Conservation (phyloP, 2,329 filamentous ascomycete species). For the Stagonosporopsis chrysanthemi region DNA sequence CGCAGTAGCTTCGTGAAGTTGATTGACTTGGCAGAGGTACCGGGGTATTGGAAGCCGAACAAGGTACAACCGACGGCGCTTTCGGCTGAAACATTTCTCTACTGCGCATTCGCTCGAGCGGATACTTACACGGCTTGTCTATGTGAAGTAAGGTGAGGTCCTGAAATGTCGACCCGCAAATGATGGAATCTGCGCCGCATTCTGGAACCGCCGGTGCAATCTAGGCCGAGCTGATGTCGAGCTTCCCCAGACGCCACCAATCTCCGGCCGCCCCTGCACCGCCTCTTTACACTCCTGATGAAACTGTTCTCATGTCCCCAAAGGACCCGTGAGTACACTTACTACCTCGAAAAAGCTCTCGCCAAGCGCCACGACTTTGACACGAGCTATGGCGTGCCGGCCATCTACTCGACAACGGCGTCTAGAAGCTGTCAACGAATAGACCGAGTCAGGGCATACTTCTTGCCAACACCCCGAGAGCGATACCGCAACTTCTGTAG, state of each 20-base stretch:
- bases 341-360: background rate
- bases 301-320: background rate
- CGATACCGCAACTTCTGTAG: background rate
- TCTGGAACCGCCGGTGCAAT: slow-evolving; percentile 9
- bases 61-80: slow-evolving; percentile 1
- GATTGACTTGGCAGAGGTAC: slow-evolving; percentile 17
- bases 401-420: background rate
- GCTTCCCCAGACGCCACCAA: slow-evolving; percentile 19
- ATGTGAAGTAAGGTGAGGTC: background rate
- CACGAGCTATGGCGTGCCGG: background rate
- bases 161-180: slow-evolving; percentile 10
- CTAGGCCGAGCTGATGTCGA: slow-evolving; percentile 9
- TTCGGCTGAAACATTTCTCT: background rate
- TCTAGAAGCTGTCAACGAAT: background rate
- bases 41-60: slow-evolving; percentile 19
- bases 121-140: background rate
- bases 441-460: background rate
- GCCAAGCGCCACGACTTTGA: background rate
- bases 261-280: slow-evolving; percentile 11
- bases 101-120: background rate
- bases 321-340: background rate
- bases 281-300: background rate
- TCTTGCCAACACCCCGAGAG: background rate
- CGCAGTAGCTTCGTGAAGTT: slow-evolving; percentile 18
- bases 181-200: slow-evolving; percentile 6